Evolutionary conservation across 345 rosid species (phyloP).

Genomic region (Rhizophora mangle): DNA sequence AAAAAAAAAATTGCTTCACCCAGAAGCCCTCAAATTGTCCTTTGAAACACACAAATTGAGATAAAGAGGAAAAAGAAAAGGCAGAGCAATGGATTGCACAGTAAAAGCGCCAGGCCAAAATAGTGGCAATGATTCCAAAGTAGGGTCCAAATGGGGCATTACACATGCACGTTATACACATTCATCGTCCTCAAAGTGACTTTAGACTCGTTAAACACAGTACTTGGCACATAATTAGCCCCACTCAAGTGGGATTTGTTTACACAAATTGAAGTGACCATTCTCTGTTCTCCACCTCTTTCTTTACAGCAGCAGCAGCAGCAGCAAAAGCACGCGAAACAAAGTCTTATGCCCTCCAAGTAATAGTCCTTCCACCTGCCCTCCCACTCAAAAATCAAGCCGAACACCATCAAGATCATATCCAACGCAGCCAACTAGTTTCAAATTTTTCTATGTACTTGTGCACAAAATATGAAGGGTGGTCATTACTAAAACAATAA

Average conservation of each 20-base stretch:
- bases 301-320: slow-evolving; percentile 17
- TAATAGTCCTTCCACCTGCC: slow-evolving; percentile 48
- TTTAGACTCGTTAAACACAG: slow-evolving; percentile 24
- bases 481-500: too few relatives aligned
- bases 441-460: too few relatives aligned
- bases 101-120: slow-evolving; percentile 21
- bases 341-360: slow-evolving; percentile 28
- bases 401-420: neutral
- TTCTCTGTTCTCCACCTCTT: neutral
- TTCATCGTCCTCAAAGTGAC: slow-evolving; percentile 32
- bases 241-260: slow-evolving; percentile 6
- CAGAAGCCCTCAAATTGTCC: slow-evolving; percentile 3
- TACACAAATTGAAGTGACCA: slow-evolving; percentile 9
- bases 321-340: slow-evolving; percentile 22
- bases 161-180: neutral
- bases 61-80: slow-evolving; percentile 12
- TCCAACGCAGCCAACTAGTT: too few relatives aligned
- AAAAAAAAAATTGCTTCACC: neutral
- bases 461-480: too few relatives aligned
- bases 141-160: slow-evolving; percentile 16
- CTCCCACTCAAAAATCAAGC: slow-evolving; percentile 11
- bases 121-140: slow-evolving; percentile 31
- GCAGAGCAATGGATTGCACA: slow-evolving; percentile 28
- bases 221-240: slow-evolving; percentile 1
- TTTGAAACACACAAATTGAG: neutral